Evolutionary conservation across 2,329 filamentous ascomycete species (phyloP).

Genomic region (Ustulina deusta): DNA sequence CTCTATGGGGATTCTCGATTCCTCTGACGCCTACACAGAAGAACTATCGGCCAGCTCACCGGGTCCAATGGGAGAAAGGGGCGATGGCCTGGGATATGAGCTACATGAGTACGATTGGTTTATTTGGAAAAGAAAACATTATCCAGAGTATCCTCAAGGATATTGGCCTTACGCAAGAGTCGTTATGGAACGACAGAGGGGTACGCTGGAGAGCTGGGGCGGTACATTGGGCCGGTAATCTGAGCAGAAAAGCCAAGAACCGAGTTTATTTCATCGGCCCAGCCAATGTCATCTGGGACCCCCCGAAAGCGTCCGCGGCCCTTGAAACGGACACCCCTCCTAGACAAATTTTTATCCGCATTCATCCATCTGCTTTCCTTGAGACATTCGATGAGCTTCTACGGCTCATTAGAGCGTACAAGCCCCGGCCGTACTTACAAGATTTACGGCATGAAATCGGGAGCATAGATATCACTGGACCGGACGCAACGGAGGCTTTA

Average conservation of each 20-base stretch:
- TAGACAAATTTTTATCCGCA: conserved; percentile 73
- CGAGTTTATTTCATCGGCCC: conserved; percentile 73
- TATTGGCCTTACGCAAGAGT: conserved; percentile 71
- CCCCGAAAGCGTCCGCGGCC: conserved; percentile 49
- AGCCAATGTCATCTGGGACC: conserved; percentile 81
- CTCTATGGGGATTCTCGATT: conserved; percentile 91
- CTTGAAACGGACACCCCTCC: conserved; percentile 40
- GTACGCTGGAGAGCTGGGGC: conserved; percentile 75
- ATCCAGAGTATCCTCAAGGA: conserved; percentile 74
- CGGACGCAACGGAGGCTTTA: conserved; percentile 83
- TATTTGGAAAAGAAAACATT: conserved; percentile 75
- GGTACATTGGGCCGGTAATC: conserved; percentile 61
- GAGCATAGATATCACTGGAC: conserved; percentile 69
- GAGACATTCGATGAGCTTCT: conserved; percentile 75
- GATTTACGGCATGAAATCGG: conserved; percentile 77
- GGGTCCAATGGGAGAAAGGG: conserved; percentile 79
- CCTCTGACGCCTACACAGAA: conserved; percentile 90
- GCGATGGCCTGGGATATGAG: conserved; percentile 93
- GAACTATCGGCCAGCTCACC: conserved; percentile 87
- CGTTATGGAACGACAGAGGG: conserved; percentile 72
- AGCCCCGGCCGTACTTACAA: conserved; percentile 71
- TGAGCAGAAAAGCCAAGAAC: conserved; percentile 67
- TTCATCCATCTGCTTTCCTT: conserved; percentile 85
- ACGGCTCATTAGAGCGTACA: conserved; percentile 68
- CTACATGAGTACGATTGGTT: conserved; percentile 87